Evolutionary conservation across 148 eudicot genomes (phyloP), one percentile per base, ranked within the genome.

Genomic region (Chenopodium berlandieri): DNA sequence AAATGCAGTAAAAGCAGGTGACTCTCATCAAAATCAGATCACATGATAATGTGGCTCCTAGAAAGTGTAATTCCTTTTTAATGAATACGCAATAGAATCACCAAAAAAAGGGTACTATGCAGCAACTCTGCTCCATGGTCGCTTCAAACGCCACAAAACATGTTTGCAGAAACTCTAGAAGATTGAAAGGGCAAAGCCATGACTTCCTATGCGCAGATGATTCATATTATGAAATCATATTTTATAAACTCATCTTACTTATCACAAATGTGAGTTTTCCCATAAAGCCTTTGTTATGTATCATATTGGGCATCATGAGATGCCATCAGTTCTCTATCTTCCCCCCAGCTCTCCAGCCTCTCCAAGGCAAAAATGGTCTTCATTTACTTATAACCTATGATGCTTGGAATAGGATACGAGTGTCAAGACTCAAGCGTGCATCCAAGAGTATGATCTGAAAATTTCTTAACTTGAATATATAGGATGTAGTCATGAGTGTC

Each of bases 351-450:
- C 6, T 16, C 75, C 44, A 37, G 44, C 44, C 7, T 37, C 7
- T 37, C 6, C 19, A 69, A 12, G 16, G 72, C 72, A 32, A 17
- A 16, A 1, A 12, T 20, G 8, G 1, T 7, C 4, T 32, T 48
- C 73, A 70, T 70, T n/a, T 34, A 37, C 73, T 16, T 22, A 58
- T 73, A 73, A 73, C 32, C 23, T n/a, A 46, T 73, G 76, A 47
- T 44, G 37, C 22, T 20, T 16, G 30, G 44, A 37, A 37, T 6
- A 37, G 44, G 44, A n/a, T 47, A 72, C 9, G 9, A 48, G 6
- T 2, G 32, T 23, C 32, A 47, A 73, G 32, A 22, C 54, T 72
- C 47, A 72, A 9, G 32, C 4, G 54, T 47, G 58, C 27, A 73
- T 73, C 73, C 73, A 69, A 25, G 71, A 69, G 44, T 71, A 71